Base-by-base conservation (phyloP, 129 eudicot species). In the Arctium minus region DNA sequence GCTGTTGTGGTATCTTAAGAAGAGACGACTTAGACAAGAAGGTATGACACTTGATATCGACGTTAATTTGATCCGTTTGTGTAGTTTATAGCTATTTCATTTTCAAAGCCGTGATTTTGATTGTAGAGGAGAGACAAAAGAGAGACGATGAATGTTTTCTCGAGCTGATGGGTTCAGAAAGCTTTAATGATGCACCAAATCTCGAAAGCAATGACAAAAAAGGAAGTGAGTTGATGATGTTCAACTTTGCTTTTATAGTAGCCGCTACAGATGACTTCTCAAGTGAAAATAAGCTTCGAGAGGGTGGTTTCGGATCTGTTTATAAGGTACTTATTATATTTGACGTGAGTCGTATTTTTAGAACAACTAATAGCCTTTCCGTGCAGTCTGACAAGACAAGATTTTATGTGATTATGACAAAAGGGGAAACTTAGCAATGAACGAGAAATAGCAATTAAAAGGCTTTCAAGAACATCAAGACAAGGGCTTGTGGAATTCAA, bases 271-370 rank as follows among this genome's bases (percentile, higher is more conserved):
- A 90, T 72, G 79, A 81, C 56, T 87, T 90, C 36, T 46, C 89
- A 32, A 32, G 70, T 37, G 83, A 80, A 33, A 87, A 83, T 77
- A 89, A 89, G 67, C 93, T 89, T 30, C 89, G 93, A 40, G 75
- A 87, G 60, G 92, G 92, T 42, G 50, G 50, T 8, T 42, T 42
- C 1, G 50, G 50, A 42, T 10, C 50, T 8, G 50, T 42, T 8
- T 42, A 42, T 42, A 42, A 42, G 50, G 50, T 42, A 42, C 10
- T 42, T 42, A 10, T 42, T 42, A 42, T 42, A 89, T 42, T 42
- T 42, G 48, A 42, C 9, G 1, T 42, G 11, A 2, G 2, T 42
- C 9, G 48, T 8, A 9, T 42, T 42, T 42, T 42, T 8, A 42
- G 2, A 42, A 2, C 50, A 7, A 1, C 10, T 42, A 1, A 42